Percentiles rank a stretch among this genome's conserved stretches.
Evolutionary conservation across 2,329 filamentous ascomycete species (phyloP).

Genomic region (Ophiostoma tasmaniense): DNA sequence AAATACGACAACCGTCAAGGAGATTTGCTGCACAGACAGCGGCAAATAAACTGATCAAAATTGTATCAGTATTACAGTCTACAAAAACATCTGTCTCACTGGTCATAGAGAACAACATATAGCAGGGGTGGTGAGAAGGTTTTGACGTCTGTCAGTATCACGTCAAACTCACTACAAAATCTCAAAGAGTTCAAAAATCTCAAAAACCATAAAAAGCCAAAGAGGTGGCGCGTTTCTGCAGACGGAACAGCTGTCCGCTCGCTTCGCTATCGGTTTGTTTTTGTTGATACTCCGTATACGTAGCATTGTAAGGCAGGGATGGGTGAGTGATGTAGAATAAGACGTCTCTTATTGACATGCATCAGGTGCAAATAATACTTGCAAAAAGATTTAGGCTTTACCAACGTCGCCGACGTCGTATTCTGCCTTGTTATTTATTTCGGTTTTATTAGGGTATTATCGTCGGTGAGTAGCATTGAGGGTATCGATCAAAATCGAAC

Average conservation of each 20-base stretch:
- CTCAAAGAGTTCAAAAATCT: too few relatives aligned
- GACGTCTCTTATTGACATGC: neutral
- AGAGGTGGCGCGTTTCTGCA: neutral
- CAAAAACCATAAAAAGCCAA: too few relatives aligned
- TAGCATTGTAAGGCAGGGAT: neutral
- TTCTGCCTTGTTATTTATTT: neutral
- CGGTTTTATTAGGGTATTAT: neutral
- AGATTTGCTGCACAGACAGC: neutral
- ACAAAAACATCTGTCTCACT: too few relatives aligned
- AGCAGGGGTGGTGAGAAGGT: neutral
- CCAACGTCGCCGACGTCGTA: neutral
- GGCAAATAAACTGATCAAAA: neutral
- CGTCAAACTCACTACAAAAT: neutral
- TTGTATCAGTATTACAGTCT: too few relatives aligned
- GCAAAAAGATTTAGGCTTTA: neutral
- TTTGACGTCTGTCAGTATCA: neutral
- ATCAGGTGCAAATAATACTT: neutral
- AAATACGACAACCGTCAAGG: neutral
- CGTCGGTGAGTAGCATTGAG: neutral
- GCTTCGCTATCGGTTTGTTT: neutral
- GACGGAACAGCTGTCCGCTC: neutral
- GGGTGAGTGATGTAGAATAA: too few relatives aligned
- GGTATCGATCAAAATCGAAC: neutral
- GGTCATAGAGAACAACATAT: neutral
- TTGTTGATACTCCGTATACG: conserved; percentile 1